Percentiles rank a stretch among this genome's conserved stretches.
phyloP scores from a whole-genome alignment of 163 green algal genomes.

The Chloromonas sp. region DNA sequence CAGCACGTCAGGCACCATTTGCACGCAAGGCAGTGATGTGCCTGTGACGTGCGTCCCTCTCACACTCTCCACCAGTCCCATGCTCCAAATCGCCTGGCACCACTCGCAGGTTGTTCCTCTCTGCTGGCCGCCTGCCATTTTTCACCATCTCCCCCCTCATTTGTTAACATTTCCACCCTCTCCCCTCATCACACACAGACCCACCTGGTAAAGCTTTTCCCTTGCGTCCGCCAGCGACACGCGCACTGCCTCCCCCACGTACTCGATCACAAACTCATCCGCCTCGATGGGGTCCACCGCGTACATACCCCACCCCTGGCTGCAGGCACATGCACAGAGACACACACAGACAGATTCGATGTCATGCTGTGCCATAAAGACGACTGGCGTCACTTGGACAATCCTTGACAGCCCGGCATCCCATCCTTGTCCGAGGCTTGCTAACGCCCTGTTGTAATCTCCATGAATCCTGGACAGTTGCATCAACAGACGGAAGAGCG shows the following conservation, averaged over 20 bases:
- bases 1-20: too few relatives aligned
- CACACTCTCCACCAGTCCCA: too few relatives aligned
- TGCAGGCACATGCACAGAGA: background rate
- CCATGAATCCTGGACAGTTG: background rate
- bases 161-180: background rate
- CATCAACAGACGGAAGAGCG: conserved; percentile 24
- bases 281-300: conserved; percentile 40
- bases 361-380: background rate
- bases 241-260: conserved; percentile 52
- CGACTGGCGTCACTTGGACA: background rate
- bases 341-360: background rate
- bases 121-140: too few relatives aligned
- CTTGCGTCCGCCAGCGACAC: conserved; percentile 42
- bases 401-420: background rate
- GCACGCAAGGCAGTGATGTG: too few relatives aligned
- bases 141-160: background rate
- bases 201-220: conserved; percentile 29
- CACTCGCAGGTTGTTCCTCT: too few relatives aligned
- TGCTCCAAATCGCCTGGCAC: too few relatives aligned
- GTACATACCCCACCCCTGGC: conserved; percentile 47
- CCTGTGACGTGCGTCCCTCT: too few relatives aligned
- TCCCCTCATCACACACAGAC: background rate
- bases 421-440: background rate
- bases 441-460: background rate
- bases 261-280: conserved; percentile 61